phyloP scores from a whole-genome alignment of 2,329 filamentous ascomycete genomes.

The Dactylellina leptospora region DNA sequence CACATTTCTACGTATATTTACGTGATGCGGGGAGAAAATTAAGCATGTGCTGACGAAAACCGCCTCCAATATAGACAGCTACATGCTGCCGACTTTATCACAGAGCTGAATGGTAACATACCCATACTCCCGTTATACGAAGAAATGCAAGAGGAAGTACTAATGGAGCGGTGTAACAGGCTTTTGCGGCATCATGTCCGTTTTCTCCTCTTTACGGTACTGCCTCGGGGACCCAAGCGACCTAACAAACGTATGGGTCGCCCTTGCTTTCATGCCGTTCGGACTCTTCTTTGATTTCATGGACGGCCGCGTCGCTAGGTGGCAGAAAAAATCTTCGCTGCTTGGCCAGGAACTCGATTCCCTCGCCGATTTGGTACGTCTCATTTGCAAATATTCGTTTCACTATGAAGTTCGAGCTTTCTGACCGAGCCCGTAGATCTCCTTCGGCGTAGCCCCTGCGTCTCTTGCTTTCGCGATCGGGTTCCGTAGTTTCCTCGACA shows the following conservation, averaged over 20 bases:
- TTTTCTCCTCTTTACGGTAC: constrained; percentile 94
- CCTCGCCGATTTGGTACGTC: constrained; percentile 76
- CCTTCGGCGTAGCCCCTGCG: constrained; percentile 91
- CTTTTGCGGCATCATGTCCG: constrained; percentile 90
- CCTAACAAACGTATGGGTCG: constrained; percentile 77
- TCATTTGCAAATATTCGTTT: neutral
- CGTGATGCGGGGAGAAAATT: no score
- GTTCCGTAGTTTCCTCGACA: constrained; percentile 83
- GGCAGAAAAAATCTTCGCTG: constrained; percentile 94
- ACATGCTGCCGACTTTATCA: constrained; percentile 84
- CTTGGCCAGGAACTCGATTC: constrained; percentile 99
- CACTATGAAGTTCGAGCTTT: neutral
- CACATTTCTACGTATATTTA: no score
- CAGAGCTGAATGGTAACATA: constrained; percentile 75
- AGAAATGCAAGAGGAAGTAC: neutral
- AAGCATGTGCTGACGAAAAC: neutral
- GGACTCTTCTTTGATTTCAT: constrained; percentile 98
- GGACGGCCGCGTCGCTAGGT: constrained; percentile 94
- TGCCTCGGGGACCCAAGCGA: constrained; percentile 76
- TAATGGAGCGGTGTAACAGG: constrained; percentile 63
- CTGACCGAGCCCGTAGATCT: constrained; percentile 70
- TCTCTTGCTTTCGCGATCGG: constrained; percentile 88
- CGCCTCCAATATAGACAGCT: constrained; percentile 61
- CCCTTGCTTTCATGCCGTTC: constrained; percentile 86
- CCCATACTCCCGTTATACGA: neutral